Evolutionary conservation across 2,329 filamentous ascomycete genomes (phyloP), one percentile per base, ranked within the genome.

Genomic region (Alternaria gaisen): DNA sequence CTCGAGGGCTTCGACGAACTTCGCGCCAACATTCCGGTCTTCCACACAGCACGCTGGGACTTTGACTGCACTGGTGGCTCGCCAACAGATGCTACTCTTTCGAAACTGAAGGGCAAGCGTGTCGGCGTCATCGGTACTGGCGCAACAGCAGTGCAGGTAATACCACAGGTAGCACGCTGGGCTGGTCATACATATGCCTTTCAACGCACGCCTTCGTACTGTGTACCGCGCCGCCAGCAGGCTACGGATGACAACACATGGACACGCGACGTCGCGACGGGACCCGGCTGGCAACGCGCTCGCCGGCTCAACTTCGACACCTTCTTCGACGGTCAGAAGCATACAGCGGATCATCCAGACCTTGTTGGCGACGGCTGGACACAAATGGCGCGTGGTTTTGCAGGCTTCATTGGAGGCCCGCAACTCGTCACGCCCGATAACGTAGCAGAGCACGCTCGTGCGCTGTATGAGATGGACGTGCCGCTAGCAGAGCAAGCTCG

Each of bases 281-380:
- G 52, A 7, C 68, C 70, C 2, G 85, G 84, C 10, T 88, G 86
- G 86, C 82, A 84, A 63, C 61, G 66, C 10, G 76, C 79, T 36
- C 80, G 85, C 10, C 71, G 72, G 41, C 52, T 67, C 42, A 87
- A 85, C 66, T 80, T 82, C 53, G 73, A 80, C 28, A 47, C 51
- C 6, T 55, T 59, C 22, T 72, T 73, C 20, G 60, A 60, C 1
- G 63, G 74, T 7, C 63, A 68, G 2, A 66, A 75, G 32, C 47
- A 54, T 16, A 76, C 80, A 3, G 72, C 74, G 12, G 69, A 59
- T 5, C 56, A 60, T 9, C 52, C 72, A 4, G 75, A 86, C 63
- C 63, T 85, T 18, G 80, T 86, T 6, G 61, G 76, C 16, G 85
- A 87, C 61, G 80, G 74, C 7, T 87, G 83, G 83, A 79, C 80